phyloP scores from a whole-genome alignment of 371 early-diverging fungal genomes.

The Apophysomyces variabilis region DNA sequence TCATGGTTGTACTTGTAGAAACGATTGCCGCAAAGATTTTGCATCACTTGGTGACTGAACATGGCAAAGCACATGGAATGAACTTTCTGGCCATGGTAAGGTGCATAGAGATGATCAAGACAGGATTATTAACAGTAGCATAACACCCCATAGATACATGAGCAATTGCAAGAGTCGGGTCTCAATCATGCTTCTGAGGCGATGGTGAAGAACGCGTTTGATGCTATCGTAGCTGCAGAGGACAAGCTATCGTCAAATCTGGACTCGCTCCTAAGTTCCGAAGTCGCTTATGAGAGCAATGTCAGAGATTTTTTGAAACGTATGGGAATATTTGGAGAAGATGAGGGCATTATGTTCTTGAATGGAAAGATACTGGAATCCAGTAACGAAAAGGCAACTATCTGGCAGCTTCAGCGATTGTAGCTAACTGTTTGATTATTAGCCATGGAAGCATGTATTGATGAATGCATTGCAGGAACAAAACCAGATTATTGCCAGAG shows the following conservation, averaged over 20 bases:
- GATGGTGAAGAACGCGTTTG: constrained; percentile 12
- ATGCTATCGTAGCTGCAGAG: neutral
- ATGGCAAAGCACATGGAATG: constrained; percentile 30
- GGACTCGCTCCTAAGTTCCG: constrained; percentile 33
- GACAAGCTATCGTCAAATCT: constrained; percentile 23
- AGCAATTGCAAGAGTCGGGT: neutral
- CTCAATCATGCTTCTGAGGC: constrained; percentile 5
- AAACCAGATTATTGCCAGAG: constrained; percentile 34
- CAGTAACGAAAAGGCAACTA: constrained; percentile 46
- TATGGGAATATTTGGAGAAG: constrained; percentile 42
- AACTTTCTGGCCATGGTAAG: constrained; percentile 46
- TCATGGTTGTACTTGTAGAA: constrained; percentile 18
- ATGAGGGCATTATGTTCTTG: constrained; percentile 60
- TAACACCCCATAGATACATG: neutral
- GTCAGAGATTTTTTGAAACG: constrained; percentile 33
- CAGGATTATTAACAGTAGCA: neutral
- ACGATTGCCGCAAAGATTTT: constrained; percentile 52
- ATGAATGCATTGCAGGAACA: constrained; percentile 38
- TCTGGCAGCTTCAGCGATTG: neutral
- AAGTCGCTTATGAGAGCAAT: constrained; percentile 27
- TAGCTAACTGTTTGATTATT: neutral
- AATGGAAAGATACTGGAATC: constrained; percentile 80
- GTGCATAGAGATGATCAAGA: neutral
- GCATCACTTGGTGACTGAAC: constrained; percentile 43
- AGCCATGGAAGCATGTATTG: constrained; percentile 43